phyloP scores from a whole-genome alignment of 1,139 yeast genomes.

The Kurtzmaniella quercitrusa region DNA sequence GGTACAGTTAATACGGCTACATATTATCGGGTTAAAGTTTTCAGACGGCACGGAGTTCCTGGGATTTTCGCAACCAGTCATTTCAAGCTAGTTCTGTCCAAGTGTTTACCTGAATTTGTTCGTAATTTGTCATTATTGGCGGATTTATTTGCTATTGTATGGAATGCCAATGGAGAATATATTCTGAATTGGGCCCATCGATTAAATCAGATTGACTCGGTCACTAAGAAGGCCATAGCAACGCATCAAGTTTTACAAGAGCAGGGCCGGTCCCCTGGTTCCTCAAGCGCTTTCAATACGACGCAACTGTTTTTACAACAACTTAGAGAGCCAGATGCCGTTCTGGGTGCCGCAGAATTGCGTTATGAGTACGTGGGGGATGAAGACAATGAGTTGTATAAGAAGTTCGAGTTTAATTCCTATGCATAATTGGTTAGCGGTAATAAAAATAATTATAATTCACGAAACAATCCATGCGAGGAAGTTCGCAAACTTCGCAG shows the following conservation, averaged over 20 bases:
- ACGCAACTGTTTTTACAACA: constrained; percentile 29
- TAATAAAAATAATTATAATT: too few relatives aligned
- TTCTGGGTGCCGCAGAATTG: constrained; percentile 7
- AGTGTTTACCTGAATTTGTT: constrained; percentile 57
- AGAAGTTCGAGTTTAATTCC: constrained; percentile 42
- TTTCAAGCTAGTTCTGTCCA: constrained; percentile 62
- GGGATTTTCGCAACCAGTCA: constrained; percentile 75
- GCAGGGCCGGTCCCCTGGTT: constrained; percentile 7
- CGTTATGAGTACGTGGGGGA: constrained; percentile 20
- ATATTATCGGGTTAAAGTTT: constrained; percentile 51
- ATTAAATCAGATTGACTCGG: constrained; percentile 50
- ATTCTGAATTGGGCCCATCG: constrained; percentile 67
- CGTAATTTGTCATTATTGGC: constrained; percentile 66
- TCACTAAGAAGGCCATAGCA: constrained; percentile 40
- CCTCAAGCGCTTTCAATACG: constrained; percentile 10
- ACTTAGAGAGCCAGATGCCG: constrained; percentile 16
- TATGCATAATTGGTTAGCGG: constrained; percentile 17
- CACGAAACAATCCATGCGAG: neutral
- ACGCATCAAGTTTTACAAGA: constrained; percentile 24
- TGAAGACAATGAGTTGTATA: constrained; percentile 28
- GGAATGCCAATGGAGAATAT: constrained; percentile 57
- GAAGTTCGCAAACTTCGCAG: too few relatives aligned
- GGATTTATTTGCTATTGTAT: constrained; percentile 68
- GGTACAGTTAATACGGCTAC: constrained; percentile 2
- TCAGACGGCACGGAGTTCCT: constrained; percentile 67